Evolutionary conservation across 768 basidiomycete species (phyloP).

Genomic region (Serendipita sp.): DNA sequence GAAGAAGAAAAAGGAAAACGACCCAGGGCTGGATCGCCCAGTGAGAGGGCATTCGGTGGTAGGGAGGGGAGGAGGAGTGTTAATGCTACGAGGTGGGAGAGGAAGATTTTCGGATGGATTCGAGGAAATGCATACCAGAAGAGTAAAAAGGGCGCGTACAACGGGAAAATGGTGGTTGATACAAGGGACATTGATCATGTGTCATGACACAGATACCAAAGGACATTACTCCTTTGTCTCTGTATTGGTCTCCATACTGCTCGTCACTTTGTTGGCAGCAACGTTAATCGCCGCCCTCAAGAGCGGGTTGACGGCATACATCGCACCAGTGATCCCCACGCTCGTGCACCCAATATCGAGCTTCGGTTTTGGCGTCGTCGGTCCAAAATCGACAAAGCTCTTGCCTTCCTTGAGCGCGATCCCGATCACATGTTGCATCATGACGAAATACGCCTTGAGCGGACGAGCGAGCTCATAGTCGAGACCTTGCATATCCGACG

Average conservation of each 20-base stretch:
- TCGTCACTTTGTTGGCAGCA: background rate
- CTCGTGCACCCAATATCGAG: background rate
- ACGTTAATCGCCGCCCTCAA: background rate
- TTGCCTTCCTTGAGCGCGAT: background rate
- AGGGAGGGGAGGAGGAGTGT: too few species aligned
- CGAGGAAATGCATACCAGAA: background rate
- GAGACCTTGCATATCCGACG: slow-evolving; percentile 3
- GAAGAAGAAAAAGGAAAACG: too few species aligned
- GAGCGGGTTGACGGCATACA: background rate
- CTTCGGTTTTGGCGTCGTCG: slow-evolving; percentile 3
- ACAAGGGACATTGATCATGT: too few species aligned
- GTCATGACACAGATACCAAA: too few species aligned
- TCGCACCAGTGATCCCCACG: slow-evolving; percentile 3
- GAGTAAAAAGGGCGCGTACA: background rate
- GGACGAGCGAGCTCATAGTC: slow-evolving; percentile 3
- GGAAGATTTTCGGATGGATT: background rate
- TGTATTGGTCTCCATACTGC: background rate
- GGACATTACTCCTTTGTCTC: background rate
- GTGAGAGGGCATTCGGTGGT: too few species aligned
- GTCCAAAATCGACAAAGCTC: slow-evolving; percentile 5
- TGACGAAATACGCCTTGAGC: slow-evolving; percentile 6
- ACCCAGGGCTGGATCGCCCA: too few species aligned
- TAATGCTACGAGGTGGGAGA: background rate
- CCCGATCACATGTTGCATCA: slow-evolving; percentile 4
- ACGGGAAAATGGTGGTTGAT: too few species aligned